phyloP scores from a whole-genome alignment of 2,329 filamentous ascomycete species.

The Herpotrichia juniperi region DNA sequence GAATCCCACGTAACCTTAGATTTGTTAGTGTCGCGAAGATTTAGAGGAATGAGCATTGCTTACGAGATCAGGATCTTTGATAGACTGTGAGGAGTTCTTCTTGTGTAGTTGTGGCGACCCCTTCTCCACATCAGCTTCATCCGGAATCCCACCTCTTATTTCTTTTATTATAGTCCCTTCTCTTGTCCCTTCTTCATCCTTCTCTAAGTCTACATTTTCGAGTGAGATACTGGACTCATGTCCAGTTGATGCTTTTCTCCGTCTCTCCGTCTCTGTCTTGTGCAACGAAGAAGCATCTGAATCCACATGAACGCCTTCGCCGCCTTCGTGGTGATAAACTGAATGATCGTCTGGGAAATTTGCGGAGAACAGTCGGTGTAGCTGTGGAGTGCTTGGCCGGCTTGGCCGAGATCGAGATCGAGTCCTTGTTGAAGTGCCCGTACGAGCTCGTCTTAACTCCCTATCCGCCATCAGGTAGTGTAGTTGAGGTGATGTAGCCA shows the following conservation, averaged over 20 bases:
- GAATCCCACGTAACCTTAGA: conserved; percentile 53
- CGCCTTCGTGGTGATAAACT: conserved; percentile 41
- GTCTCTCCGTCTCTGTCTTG: conserved; percentile 33
- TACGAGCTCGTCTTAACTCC: conserved; percentile 5
- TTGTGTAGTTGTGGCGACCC: conserved; percentile 26
- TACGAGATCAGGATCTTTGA: conserved; percentile 42
- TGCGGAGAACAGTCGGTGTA: conserved; percentile 35
- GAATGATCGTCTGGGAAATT: conserved; percentile 43
- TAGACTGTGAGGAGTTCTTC: conserved; percentile 28
- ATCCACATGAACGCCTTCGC: conserved; percentile 30
- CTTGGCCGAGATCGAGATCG: conserved; percentile 33
- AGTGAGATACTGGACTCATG: conserved; percentile 16
- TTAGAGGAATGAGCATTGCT: conserved; percentile 1
- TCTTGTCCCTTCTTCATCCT: conserved; percentile 14
- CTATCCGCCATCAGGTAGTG: conserved; percentile 15
- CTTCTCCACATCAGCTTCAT: conserved; percentile 40
- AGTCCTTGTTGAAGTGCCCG: conserved; percentile 20
- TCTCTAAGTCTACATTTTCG: conserved; percentile 18
- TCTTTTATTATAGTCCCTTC: conserved; percentile 28
- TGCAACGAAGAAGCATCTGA: conserved; percentile 25
- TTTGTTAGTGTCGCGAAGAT: conserved; percentile 1
- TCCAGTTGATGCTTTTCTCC: conserved; percentile 12
- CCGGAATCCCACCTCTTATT: conserved; percentile 32
- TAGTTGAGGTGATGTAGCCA: not conserved
- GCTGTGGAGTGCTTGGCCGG: conserved; percentile 22